phyloP scores from a whole-genome alignment of 306 rosid genomes.

The Sophora flavescens region DNA sequence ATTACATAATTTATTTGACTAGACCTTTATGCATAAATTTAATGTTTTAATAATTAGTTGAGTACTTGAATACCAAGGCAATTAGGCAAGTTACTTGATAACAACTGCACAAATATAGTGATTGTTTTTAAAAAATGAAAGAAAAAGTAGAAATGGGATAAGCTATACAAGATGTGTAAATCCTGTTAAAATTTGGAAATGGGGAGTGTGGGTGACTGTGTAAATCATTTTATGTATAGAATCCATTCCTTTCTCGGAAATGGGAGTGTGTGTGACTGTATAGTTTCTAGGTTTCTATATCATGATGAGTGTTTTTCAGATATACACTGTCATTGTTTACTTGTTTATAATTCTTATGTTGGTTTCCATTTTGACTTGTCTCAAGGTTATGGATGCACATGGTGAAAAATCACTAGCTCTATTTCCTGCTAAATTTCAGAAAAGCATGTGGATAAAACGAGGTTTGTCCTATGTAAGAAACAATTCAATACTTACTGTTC shows the following conservation, averaged over 20 bases:
- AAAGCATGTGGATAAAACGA: constrained; percentile 94
- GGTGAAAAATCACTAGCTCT: constrained; percentile 77
- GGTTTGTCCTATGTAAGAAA: constrained; percentile 57
- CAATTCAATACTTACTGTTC: background rate
- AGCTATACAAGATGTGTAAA: background rate
- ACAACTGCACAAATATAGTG: background rate
- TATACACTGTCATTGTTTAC: background rate
- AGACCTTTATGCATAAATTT: background rate
- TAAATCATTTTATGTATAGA: background rate
- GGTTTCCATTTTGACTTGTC: constrained; percentile 28
- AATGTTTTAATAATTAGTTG: background rate
- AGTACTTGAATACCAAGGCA: background rate
- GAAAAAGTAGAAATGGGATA: background rate
- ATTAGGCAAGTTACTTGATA: background rate
- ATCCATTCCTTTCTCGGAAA: background rate
- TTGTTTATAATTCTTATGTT: constrained; percentile 25
- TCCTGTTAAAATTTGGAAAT: background rate
- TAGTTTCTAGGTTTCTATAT: background rate
- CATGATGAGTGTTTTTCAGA: background rate
- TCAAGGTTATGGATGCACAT: constrained; percentile 84
- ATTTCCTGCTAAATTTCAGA: constrained; percentile 91
- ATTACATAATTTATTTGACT: background rate
- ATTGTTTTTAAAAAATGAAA: background rate
- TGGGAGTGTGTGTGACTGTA: background rate
- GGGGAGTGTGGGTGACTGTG: background rate